Base-by-base conservation (phyloP, 371 early-diverging fungal genomes). In the Neoconidiobolus thromboides region DNA sequence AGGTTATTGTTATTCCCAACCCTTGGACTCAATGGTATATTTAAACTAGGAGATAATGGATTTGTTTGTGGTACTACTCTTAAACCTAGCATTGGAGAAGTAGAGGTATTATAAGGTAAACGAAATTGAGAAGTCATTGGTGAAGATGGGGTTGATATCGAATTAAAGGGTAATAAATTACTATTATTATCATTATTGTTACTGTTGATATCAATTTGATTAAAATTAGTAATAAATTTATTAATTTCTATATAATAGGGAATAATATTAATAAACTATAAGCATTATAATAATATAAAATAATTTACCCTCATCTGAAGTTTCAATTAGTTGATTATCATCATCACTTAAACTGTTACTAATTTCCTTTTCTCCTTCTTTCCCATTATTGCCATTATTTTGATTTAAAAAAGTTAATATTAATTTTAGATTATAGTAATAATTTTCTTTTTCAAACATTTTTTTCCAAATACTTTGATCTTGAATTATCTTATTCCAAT, bases 381-480 rank as follows among this genome's bases (percentile, higher is more conserved):
- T 46, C 9, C 46, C 46, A 46, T 46, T 26, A 26, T 26, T 26
- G 26, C 26, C 26, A 26, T 26, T 26, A 26, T 26, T 46, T n/a
- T 9, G n/a, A 46, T 9, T 9, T 46, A 46, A 46, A 46, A 6
- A 9, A 41, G 80, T 71, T 44, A 75, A 64, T 1, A 68, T 60
- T 40, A 75, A 64, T 1, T 68, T 60, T 40, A 68, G 63, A 64
- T 82, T 74, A 2, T 69, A 73, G 2, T 58, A 61, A 79, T 80
- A 80, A 14, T 79, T 79, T 39, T 68, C 63, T 26, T 61, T 47
- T 5, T 66, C 43, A 64, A 73, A 88, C 26, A 82, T 61, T 0
- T 67, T 55, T 60, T 73, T 69, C 91, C 91, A 90, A 2, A 88
- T 62, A 2, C 70, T 62, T 55, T 79, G 79, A 63, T 86, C 87